Conservation (phyloP, 495 filamentous ascomycete genomes). For the Sordaria brevicollis region DNA sequence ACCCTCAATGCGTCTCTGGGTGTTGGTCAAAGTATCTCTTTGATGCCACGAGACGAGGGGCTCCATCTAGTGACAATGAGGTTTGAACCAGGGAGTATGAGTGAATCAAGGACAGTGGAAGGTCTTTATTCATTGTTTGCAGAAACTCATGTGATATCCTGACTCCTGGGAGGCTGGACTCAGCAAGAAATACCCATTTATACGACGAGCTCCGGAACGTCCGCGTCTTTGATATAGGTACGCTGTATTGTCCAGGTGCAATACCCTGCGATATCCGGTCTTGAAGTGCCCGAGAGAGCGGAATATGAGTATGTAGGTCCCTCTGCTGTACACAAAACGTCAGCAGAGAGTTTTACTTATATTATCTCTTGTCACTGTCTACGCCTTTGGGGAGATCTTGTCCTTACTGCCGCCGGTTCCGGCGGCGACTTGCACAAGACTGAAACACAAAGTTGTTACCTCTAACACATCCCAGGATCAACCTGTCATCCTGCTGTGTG, state of each 20-base stretch:
- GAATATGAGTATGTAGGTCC: too few species aligned
- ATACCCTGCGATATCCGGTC: too few species aligned
- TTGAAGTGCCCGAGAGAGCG: too few species aligned
- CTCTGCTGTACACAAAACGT: too few species aligned
- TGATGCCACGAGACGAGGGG: neutral
- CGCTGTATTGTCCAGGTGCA: too few species aligned
- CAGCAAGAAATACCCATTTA: too few species aligned
- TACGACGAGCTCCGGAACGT: too few species aligned
- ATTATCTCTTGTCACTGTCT: neutral
- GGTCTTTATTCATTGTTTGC: neutral
- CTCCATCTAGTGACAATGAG: too few species aligned
- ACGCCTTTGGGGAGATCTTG: neutral
- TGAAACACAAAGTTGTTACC: neutral
- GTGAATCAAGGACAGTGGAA: neutral
- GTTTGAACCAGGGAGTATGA: neutral
- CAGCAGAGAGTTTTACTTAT: neutral
- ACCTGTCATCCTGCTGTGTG: neutral
- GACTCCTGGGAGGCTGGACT: too few species aligned
- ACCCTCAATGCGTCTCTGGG: neutral
- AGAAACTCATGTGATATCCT: neutral
- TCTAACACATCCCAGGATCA: neutral
- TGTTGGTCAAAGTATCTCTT: neutral
- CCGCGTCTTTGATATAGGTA: too few species aligned
- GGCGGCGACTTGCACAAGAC: neutral
- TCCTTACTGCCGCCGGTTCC: neutral